A percentile compares a stretch with the other conserved stretches of the same genome.
Conservation (phyloP, 176 grass and related monocot species). For the Carex littledalei region DNA sequence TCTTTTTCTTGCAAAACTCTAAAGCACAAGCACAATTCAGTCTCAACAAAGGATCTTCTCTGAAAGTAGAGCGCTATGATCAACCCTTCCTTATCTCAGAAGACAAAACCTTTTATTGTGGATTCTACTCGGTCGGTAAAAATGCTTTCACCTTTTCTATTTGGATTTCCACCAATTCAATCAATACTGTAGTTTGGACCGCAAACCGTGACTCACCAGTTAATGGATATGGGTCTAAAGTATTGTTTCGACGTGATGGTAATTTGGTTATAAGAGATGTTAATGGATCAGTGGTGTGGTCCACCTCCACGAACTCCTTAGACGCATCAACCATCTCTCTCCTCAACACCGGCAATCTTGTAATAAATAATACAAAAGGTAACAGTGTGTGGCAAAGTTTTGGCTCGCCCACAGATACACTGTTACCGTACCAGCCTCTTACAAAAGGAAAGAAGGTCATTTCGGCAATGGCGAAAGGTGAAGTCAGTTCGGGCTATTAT, state of each 20-base stretch:
- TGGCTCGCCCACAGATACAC: slow-evolving; percentile 50
- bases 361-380: slow-evolving; percentile 34
- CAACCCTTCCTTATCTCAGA: slow-evolving; percentile 1
- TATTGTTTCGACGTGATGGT: too few relatives aligned
- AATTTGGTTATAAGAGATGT: slow-evolving; percentile 38
- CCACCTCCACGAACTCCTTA: slow-evolving; percentile 27
- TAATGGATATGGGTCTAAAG: slow-evolving; percentile 53
- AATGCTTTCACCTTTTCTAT: slow-evolving; percentile 70
- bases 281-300: slow-evolving; percentile 51
- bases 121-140: slow-evolving; percentile 48
- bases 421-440: slow-evolving; percentile 42
- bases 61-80: neutral
- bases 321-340: slow-evolving; percentile 22
- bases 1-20: neutral
- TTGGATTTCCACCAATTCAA: slow-evolving; percentile 38
- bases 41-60: slow-evolving; percentile 14
- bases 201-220: slow-evolving; percentile 43
- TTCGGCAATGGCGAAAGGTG: slow-evolving; percentile 16
- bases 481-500: slow-evolving; percentile 25
- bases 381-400: slow-evolving; percentile 54
- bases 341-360: slow-evolving; percentile 63
- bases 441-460: slow-evolving; percentile 41
- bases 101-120: slow-evolving; percentile 40
- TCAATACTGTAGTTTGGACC: neutral
- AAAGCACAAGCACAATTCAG: slow-evolving; percentile 8